Evolutionary conservation across 139 green algal genomes (phyloP), one percentile per base, ranked within the genome.

Genomic region (Protoeuglena noctilucae): DNA sequence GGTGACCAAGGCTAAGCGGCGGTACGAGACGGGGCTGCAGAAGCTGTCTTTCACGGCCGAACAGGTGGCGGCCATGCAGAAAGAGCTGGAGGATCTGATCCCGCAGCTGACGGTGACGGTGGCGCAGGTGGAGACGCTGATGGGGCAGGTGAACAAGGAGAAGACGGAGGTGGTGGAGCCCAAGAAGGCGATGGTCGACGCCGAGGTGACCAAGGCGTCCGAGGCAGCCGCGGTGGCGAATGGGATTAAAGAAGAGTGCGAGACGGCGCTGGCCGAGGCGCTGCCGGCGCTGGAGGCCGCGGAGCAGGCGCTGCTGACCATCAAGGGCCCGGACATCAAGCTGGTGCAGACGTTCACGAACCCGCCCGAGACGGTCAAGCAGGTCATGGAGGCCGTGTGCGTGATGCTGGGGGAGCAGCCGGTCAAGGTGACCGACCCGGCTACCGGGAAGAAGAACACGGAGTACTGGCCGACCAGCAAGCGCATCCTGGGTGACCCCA

Each of bases 131-230:
- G 71, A 82, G 55, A 28, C 62, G 57, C 77, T 86, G 24, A 71
- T 86, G 54, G 40, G 31, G 28, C 48, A 64, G 49, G 49, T 83
- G n/a, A 53, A 60, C 9, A 49, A 54, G 6, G 78, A 86, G 54
- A 86, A 86, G 62, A 60, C 63, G 3, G 66, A 66, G 51, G 70
- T 86, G n/a, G 77, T 86, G 43, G 77, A 86, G 68, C 77, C 77
- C 4, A 79, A 82, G 58, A 79, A 79, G 57, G 55, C 60, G 0
- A 19, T 73, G 27, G 74, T 82, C 34, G 71, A 86, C 26, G 46
- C 27, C 23, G 77, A 86, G 57, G 77, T 81, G 16, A 54, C 52
- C 2, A 60, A 73, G 54, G 71, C 65, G 16, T 39, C 22, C 18
- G 47, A 30, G 4, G 39, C 57, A 57, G 70, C 69, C 21, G 64